Conservation (phyloP, 805 yeast species). For the Wickerhamia fluorescens region DNA sequence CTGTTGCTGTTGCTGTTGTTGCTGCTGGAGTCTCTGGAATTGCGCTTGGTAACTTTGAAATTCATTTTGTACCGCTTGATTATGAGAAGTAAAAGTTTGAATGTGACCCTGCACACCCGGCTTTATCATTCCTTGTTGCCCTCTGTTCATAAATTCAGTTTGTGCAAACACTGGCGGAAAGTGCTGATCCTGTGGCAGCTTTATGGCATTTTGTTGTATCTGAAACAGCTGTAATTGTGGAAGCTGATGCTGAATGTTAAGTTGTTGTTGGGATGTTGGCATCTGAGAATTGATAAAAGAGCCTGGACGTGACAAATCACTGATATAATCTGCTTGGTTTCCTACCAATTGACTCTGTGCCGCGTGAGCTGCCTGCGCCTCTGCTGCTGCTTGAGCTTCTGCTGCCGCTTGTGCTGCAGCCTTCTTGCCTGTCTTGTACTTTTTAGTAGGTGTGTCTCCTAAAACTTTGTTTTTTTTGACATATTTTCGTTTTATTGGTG, state of each 20-base stretch:
- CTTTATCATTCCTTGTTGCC: no score
- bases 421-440: slow-evolving; percentile 2
- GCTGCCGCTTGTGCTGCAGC: no score
- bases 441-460: slow-evolving; percentile 52
- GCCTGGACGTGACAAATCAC: no score
- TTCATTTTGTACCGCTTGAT: slow-evolving; percentile 14
- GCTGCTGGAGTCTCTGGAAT: slow-evolving; percentile 21
- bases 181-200: no score
- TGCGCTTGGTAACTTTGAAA: slow-evolving; percentile 15
- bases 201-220: no score
- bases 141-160: slow-evolving; percentile 14
- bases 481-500: slow-evolving; percentile 36
- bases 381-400: no score
- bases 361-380: no score
- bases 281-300: no score
- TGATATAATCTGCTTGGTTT: no score
- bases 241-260: slow-evolving; percentile 57
- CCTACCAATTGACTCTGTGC: no score
- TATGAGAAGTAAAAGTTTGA: slow-evolving; percentile 9
- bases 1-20: slow-evolving; percentile 16
- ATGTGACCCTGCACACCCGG: no score
- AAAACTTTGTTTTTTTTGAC: slow-evolving; percentile 47
- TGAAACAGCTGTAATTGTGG: no score
- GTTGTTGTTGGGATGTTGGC: slow-evolving; percentile 68
- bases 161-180: slow-evolving; percentile 18